Conservation (phyloP, 2,329 filamentous ascomycete species). For the Phyllosticta ampelicida region DNA sequence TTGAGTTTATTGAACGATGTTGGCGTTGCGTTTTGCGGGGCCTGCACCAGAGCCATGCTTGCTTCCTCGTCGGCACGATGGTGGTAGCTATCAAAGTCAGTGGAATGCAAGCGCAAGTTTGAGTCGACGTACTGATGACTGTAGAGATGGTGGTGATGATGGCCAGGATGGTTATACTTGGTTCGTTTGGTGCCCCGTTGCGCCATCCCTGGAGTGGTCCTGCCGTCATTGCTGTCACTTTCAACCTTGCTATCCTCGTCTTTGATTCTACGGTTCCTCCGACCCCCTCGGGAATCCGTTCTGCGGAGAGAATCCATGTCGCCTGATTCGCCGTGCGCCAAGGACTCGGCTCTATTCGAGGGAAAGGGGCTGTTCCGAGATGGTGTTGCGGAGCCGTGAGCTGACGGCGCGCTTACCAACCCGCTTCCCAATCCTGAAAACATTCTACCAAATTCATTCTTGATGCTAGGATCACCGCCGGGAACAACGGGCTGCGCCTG, state of each 20-base stretch:
- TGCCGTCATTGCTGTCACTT: constrained; percentile 53
- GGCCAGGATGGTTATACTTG: constrained; percentile 40
- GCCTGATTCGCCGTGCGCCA: constrained; percentile 16
- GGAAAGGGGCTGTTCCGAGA: constrained; percentile 40
- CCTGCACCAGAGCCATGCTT: constrained; percentile 14
- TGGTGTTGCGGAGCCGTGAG: constrained; percentile 45
- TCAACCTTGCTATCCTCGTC: constrained; percentile 61
- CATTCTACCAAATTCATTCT: constrained; percentile 89
- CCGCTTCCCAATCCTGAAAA: constrained; percentile 84
- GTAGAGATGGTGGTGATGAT: constrained; percentile 49
- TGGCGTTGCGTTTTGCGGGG: constrained; percentile 12
- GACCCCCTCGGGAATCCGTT: constrained; percentile 27
- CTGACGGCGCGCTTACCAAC: constrained; percentile 43
- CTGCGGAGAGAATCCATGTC: constrained; percentile 22
- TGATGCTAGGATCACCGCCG: constrained; percentile 75
- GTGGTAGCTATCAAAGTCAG: constrained; percentile 41
- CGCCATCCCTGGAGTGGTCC: constrained; percentile 47
- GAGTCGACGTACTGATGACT: constrained; percentile 38
- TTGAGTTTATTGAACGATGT: constrained; percentile 15
- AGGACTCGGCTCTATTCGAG: constrained; percentile 19
- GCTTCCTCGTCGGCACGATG: constrained; percentile 42
- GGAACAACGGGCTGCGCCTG: constrained; percentile 72
- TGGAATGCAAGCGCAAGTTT: not conserved
- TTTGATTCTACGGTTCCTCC: constrained; percentile 51
- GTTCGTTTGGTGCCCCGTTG: constrained; percentile 57